Percentiles rank a stretch among this genome's conserved stretches.
Evolutionary conservation across 805 yeast genomes (phyloP).

Genomic region (Yarrowia sp.): DNA sequence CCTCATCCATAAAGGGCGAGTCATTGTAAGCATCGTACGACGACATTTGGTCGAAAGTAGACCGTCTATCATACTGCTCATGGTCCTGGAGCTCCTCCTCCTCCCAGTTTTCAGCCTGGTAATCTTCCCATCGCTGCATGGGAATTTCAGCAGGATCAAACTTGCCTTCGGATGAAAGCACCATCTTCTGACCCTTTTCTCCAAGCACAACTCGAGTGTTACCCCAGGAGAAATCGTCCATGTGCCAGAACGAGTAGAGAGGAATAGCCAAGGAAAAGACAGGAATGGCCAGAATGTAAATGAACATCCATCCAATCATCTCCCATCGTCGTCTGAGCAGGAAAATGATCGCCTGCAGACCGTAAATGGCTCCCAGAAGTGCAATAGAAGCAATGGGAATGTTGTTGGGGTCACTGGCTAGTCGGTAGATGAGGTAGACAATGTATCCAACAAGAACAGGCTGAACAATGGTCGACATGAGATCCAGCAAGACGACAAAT

Average conservation of each 20-base stretch:
- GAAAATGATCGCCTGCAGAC: slow-evolving; percentile 56
- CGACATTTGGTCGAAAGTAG: slow-evolving; percentile 17
- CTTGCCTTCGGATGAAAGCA: slow-evolving; percentile 49
- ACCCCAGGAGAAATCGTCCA: slow-evolving; percentile 70
- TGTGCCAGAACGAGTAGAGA: slow-evolving; percentile 58
- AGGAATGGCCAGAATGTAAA: slow-evolving; percentile 57
- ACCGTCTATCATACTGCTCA: slow-evolving; percentile 10
- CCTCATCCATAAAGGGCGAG: slow-evolving; percentile 25
- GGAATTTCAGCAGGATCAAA: slow-evolving; percentile 56
- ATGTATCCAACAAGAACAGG: slow-evolving; percentile 55
- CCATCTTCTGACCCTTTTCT: slow-evolving; percentile 50
- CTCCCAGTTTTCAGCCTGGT: slow-evolving; percentile 51
- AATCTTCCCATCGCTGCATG: slow-evolving; percentile 59
- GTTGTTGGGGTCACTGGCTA: slow-evolving; percentile 46
- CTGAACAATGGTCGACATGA: slow-evolving; percentile 58
- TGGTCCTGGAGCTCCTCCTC: slow-evolving; percentile 23
- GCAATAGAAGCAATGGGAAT: slow-evolving; percentile 58
- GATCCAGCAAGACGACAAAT: slow-evolving; percentile 55
- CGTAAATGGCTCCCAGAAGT: slow-evolving; percentile 54
- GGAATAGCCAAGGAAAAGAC: slow-evolving; percentile 60
- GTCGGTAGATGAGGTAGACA: slow-evolving; percentile 52
- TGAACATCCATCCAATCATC: slow-evolving; percentile 54
- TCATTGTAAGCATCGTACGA: slow-evolving; percentile 19
- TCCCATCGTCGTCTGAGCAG: slow-evolving; percentile 47
- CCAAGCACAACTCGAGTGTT: slow-evolving; percentile 58